Evolutionary conservation across 768 basidiomycete genomes (phyloP), one percentile per base, ranked within the genome.

Genomic region (Mycena amicta): DNA sequence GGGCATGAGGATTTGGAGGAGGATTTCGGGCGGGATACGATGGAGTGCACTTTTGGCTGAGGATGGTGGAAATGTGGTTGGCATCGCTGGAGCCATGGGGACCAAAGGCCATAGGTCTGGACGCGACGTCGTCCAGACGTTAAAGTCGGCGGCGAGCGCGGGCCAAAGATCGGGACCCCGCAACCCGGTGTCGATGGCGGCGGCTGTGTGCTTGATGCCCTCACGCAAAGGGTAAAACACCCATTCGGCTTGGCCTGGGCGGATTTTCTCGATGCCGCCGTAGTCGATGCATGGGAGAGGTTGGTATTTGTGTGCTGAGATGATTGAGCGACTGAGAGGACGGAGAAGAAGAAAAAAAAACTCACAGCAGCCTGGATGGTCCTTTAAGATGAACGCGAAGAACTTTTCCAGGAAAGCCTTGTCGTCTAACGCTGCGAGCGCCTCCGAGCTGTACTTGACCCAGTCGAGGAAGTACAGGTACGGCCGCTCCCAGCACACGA

Each of bases 401-500:
- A 46, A 46, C 11, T 25, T 6, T 8, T 12, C 22, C 45, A n/a
- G 8, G 22, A 46, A 46, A 8, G 45, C 45, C 6, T 6, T n/a
- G 22, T 46, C 45, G 45, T 46, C 45, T 46, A 11, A n/a, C 45
- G n/a, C 5, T 20, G 43, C 27, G 1, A n/a, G n/a, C n/a, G n/a
- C n/a, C 18, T 18, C 18, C 3, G 15, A 55, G 2, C 40, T 45
- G 16, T 5, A 25, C 15, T 43, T 6, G 25, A 55, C 22, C 53
- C 53, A 55, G 8, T 55, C 20, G n/a, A 25, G 20, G 45, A 46
- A 55, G 23, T 55, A 55, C 6, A 16, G 26, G 23, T 55, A 55
- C 6, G 53, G 53, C 13, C 53, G 26, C 16, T 55, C 53, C 43
- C 43, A 55, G 43, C 53, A 55, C 23, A 55, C 43, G 20, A 33